Evolutionary conservation across 2,329 filamentous ascomycete species (phyloP).

Genomic region (Fusarium coffeatum): DNA sequence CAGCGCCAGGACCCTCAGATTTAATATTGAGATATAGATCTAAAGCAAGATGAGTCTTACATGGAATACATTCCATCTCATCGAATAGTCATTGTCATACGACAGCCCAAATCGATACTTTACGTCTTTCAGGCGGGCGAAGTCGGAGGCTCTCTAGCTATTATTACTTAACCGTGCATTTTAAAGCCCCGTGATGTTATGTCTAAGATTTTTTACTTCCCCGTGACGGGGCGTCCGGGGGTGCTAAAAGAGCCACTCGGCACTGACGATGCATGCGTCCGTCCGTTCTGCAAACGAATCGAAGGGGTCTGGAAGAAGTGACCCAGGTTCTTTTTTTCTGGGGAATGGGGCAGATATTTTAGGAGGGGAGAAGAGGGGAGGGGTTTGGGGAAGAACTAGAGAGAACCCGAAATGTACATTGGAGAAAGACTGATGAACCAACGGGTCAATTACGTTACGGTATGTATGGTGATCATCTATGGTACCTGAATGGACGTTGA

Average conservation of each 20-base stretch:
- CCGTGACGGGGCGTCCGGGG: constrained; percentile 39
- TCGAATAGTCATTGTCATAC: constrained; percentile 29
- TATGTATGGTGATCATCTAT: not conserved
- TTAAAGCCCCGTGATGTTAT: constrained; percentile 31
- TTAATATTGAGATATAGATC: constrained; percentile 22
- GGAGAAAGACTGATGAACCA: not conserved
- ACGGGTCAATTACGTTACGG: not conserved
- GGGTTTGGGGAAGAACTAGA: constrained; percentile 18
- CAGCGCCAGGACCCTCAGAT: constrained; percentile 19
- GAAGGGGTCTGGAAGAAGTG: constrained; percentile 41
- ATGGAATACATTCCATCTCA: constrained; percentile 5
- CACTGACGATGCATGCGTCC: constrained; percentile 35
- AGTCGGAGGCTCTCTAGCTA: constrained; percentile 32
- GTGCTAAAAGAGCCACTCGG: constrained; percentile 24
- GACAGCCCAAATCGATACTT: constrained; percentile 39
- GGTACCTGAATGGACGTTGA: not conserved
- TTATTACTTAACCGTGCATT: constrained; percentile 43
- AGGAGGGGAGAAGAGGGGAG: constrained; percentile 8
- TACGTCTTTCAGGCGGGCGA: constrained; percentile 38
- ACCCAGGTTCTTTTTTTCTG: constrained; percentile 24
- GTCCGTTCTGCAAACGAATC: constrained; percentile 36
- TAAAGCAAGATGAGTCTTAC: constrained; percentile 22
- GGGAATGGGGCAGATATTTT: constrained; percentile 17
- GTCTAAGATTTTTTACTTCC: constrained; percentile 34
- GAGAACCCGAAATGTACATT: constrained; percentile 13